Base-by-base conservation (phyloP, 169 alveolate species). In the Ichthyophthirius multifiliis region DNA sequence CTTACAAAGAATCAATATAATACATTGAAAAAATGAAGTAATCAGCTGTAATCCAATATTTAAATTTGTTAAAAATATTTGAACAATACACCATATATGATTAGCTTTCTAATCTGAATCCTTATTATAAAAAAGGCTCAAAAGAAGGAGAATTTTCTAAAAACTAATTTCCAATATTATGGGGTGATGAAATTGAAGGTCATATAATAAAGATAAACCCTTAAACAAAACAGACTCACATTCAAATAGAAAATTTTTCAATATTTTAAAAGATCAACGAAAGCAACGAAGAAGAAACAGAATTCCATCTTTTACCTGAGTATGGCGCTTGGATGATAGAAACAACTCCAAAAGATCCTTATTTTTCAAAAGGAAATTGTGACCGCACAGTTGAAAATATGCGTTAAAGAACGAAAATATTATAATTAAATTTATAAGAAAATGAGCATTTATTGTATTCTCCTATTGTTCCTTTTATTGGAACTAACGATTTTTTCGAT, bases 101-200 rank as follows among this genome's bases (percentile, higher is more conserved):
- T 15, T 30, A 80, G 18, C 13, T 32, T n/a, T 65, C n/a, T 48
- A 74, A 46, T 18, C 32, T 30, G 37, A 64, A 45, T 31, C 45
- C 65, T 10, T 39, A 41, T 39, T 41, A 44, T 34, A 23, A 27
- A 34, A 13, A 35, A 10, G 74, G 45, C 31, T 16, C 30, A n/a
- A 16, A 48, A 16, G 39, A 37, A 41, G 15, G 12, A 5, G 5
- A 67, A 27, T 34, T 39, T n/a, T 7, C 32, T 23, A 12, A 67
- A 41, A 32, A 80, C 34, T 4, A 73, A 67, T 3, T 37, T 63
- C 23, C 85, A 85, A 16, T 65, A 75, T 20, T 27, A 34, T 90
- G 95, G 93, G 95, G 95, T 6, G 93, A 90, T 34, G 95, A 90
- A 83, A 45, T 84, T 20, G 95, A 90, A 75, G 86, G 83, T 31